Base-by-base conservation (phyloP, 2,329 filamentous ascomycete genomes). In the Botrytis fabae region DNA sequence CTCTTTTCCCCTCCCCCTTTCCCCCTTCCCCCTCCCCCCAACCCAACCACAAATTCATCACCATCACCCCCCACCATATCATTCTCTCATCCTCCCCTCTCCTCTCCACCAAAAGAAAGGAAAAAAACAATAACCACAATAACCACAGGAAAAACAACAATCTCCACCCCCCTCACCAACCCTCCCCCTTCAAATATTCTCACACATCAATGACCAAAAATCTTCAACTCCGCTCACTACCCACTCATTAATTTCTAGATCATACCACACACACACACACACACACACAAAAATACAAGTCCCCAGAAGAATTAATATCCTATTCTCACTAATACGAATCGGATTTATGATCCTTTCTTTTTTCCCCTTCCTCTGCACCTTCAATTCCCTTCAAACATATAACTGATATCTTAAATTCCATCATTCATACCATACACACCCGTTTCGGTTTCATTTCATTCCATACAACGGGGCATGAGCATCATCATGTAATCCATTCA, bases 281-380 rank as follows among this genome's bases (percentile, higher is more conserved):
- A 65, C 28, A 65, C 20, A 32, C 2, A 18, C 35, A 40, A 10
- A 61, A 6, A 28, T 38, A 63, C 16, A 51, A n/a, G 20, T 6
- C 2, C 38, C 46, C 51, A 32, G 64, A 54, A 68, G 64, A 68
- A 28, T 54, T 22, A 22, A 28, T 40, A 68, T 68, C 46, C 35
- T 22, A 68, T 68, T 68, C 62, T 64, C 46, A 54, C 46, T 68
- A 68, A 22, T 40, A 42, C 16, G 46, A 68, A 68, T 38, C 25
- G 64, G 46, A 68, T 54, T 28, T 14, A 54, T 54, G 20, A 28
- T 68, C 51, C 46, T 68, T 42, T 46, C 46, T 54, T 28, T 66
- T 48, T 14, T 18, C 12, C 22, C 51, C 46, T 25, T 54, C 9
- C 16, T 25, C 32, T 25, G 10, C 18, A 16, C 35, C 46, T 32